Base-by-base conservation (phyloP, 2,329 filamentous ascomycete genomes). In the Talaromyces sp. region DNA sequence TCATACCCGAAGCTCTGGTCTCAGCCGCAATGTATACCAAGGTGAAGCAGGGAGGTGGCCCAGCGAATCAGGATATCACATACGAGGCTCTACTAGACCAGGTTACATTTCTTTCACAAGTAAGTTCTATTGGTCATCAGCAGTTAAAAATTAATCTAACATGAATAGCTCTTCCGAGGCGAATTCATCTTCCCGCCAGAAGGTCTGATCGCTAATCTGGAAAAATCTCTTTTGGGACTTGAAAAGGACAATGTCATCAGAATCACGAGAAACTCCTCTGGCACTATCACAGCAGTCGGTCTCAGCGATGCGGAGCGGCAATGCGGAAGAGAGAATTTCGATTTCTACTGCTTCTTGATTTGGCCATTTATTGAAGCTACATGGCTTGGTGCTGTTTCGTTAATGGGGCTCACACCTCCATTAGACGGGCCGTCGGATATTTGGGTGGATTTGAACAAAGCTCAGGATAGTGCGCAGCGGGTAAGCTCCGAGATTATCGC, bases 341-440 rank as follows among this genome's bases (percentile, higher is more conserved):
- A 99, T 74, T 99, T 99, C 78, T 98, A 98, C 79, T 98, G 94
- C 79, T 99, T 98, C 83, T 81, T 99, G 22, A 92, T 99, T 68
- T 99, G 95, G 95, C 95, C 95, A 0, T 99, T 99, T 71, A 93
- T 98, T 69, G 95, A 99, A 77, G 90, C 93, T 0, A 90, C 87
- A 61, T 99, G 95, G 95, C 85, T 99, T 1, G 93, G 92, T 11
- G 90, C 93, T 0, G 90, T 98, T 0, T 92, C 91, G 0, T 82
- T 98, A 0, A 89, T 97, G 82, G 93, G 94, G 52, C 83, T 98
- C 14, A 90, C 91, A 0, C 93, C 93, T 1, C 92, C 92, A 3
- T 73, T 77, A 0, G 79, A 83, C 65, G 73, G 72, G 66, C 80
- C 82, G n/a, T 82, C 83, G n/a, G 87, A 90, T 57, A 82, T 86